phyloP scores from a whole-genome alignment of 176 grass and related monocot genomes.

The Oropetium thomaeum region DNA sequence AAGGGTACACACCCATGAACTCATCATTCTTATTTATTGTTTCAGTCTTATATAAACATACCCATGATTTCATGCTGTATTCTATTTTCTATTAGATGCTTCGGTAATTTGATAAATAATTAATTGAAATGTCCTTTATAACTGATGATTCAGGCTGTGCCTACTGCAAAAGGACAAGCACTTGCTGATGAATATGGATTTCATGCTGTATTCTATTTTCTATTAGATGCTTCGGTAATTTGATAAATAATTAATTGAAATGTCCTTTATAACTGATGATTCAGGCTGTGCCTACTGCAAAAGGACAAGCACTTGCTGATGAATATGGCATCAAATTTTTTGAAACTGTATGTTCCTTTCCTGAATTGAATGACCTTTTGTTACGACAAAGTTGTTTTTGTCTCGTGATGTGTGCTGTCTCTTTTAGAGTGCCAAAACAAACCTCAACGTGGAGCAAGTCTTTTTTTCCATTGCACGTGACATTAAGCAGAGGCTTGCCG shows the following conservation, averaged over 20 bases:
- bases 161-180: conserved; percentile 90
- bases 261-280: conserved; percentile 17
- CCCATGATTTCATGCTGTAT: not conserved
- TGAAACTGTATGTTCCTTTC: conserved; percentile 74
- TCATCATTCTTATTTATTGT: not conserved
- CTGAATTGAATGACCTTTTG: not conserved
- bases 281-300: conserved; percentile 92
- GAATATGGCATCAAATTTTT: conserved; percentile 98
- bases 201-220: not conserved
- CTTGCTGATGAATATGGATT: conserved; percentile 83
- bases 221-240: not conserved
- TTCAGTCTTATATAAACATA: conserved; percentile 9
- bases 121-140: not conserved
- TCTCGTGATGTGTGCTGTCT: not conserved
- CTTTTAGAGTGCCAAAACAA: conserved; percentile 92
- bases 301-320: conserved; percentile 92
- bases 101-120: not conserved
- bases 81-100: not conserved
- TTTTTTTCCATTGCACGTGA: conserved; percentile 95
- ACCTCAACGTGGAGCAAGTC: conserved; percentile 92
- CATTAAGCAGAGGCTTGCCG: conserved; percentile 82
- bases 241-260: not conserved
- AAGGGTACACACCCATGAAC: conserved; percentile 40
- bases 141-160: conserved; percentile 69
- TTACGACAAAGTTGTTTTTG: not conserved